Evolutionary conservation across 2,329 filamentous ascomycete genomes (phyloP), one percentile per base, ranked within the genome.

Genomic region (Macrophomina pseudophaseolina): DNA sequence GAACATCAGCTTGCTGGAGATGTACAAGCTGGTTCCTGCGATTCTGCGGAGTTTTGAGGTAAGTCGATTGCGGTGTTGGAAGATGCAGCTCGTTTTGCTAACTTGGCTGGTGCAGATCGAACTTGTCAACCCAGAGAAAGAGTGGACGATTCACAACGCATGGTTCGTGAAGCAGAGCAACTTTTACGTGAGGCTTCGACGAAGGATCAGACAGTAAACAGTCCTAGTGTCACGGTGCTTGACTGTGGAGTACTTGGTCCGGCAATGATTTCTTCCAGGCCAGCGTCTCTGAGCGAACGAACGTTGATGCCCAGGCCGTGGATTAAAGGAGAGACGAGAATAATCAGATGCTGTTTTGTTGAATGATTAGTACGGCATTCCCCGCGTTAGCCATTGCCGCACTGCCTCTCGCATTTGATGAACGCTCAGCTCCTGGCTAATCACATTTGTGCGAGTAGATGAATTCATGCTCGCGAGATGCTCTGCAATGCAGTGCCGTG

Each of bases 1-100:
- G 18, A 74, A 79, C 48, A 71, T 80, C 5, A 78, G 76, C 8
- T 72, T 75, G 51, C 68, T 80, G 40, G 74, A 80, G 69, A 66
- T 80, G 5, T 72, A 69, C 23, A 80, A 81, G 68, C 68, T 77
- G n/a, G 64, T 72, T 2, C 72, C 76, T 1, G 76, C 73, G 4
- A 53, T 79, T 8, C 49, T 78, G 2, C 69, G 74, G 8, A 75
- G 80, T 51, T 79, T 42, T 18, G 49, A 44, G 18, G 60, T 64
- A 33, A 16, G 60, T 60, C 23, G 8, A 4, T 23, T 18, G 4
- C 33, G 1, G n/a, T 6, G 35, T 11, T 46, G 14, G 2, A 7
- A 5, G 14, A 12, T 40, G n/a, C 2, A 23, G 33, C 7, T 9
- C 23, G 65, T 11, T 49, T n/a, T 52, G 35, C 30, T 62, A 18